Evolutionary conservation across 345 rosid genomes (phyloP), one percentile per base, ranked within the genome.

Genomic region (Conringia planisiliqua): DNA sequence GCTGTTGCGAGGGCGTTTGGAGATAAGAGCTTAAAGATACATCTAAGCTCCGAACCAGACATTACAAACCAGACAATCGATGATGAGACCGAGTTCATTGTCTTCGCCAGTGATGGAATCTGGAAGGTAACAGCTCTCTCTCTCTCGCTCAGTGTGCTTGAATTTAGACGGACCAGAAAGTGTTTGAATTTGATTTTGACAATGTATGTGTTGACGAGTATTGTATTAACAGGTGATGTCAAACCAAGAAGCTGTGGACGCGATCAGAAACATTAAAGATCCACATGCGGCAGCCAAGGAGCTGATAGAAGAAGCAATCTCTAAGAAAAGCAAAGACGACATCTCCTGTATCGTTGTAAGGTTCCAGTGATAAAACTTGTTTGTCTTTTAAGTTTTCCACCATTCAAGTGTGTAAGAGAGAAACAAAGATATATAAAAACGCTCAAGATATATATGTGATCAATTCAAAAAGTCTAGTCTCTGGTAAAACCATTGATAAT

Each of bases 1-100:
- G 98, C 97, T 2, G 96, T 93, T 66, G 97, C 98, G 6, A 85
- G 98, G 79, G 96, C 98, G 1, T 93, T 93, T 66, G 98, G 98
- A 13, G 96, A 93, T 62, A 84, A 82, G 80, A 90, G 90, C 81
- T 77, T 90, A 79, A 93, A 93, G 85, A 48, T 85, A 78, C 97
- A 93, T 76, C 85, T 93, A 8, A 93, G 96, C 82, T 90, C 96
- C 18, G 97, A 92, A 32, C 97, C 96, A 1, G 89, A 90, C 40
- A 75, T 92, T 43, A 55, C 11, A 7, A 42, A 69, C 39, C 74
- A 73, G 72, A 14, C 16, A 6, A 83, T 92, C 13, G 83, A 71
- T 42, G 86, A 82, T 26, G 82, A 78, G 8, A 62, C 76, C 2
- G 91, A 90, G 77, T 87, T 90, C 76, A 29, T 88, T 22, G 71